Evolutionary conservation across 306 rosid species (phyloP), one percentile per base, ranked within the genome.

Genomic region (Ziziphus jujuba): DNA sequence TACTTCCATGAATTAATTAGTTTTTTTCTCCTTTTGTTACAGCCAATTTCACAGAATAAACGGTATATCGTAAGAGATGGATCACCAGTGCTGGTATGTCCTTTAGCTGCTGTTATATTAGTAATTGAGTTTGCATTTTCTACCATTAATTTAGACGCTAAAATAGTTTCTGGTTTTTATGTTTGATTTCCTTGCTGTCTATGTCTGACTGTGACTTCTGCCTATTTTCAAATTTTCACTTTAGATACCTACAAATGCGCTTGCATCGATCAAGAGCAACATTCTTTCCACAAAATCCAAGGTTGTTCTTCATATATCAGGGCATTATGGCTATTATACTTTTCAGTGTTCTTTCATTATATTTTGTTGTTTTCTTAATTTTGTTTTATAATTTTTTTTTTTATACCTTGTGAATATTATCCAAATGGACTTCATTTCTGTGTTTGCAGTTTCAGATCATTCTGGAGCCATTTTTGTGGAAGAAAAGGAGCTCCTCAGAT

Each of bases 381-480:
- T n/a, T n/a, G n/a, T n/a, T n/a, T n/a, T n/a, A n/a, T n/a, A n/a
- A 12, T 40, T 0, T 11, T 40, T 9, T 40, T 40, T 16, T 16
- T 6, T 50, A 15, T 49, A 17, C 20, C 24, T 5, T 16, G 20
- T 49, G n/a, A 7, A 50, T 50, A 5, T 50, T 50, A 19, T 64
- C 17, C 38, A 25, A 25, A 48, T 44, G 25, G 9, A 48, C 43
- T 58, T 44, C 51, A n/a, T 7, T 59, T 21, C 66, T 53, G 5
- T 47, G 13, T 52, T 77, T 84, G 88, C 96, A 92, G 98, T 79
- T 90, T 56, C 88, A 57, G 65, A 25, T 93, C 56, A 67, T 93
- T 83, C 81, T 90, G 64, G 98, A 93, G 82, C 97, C 98, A 73
- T 81, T 86, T 81, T 56, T 84, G 83, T 88, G 98, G 98, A 88